Evolutionary conservation across 2,329 filamentous ascomycete genomes (phyloP), one percentile per base, ranked within the genome.

Genomic region (Colletotrichum tanaceti): DNA sequence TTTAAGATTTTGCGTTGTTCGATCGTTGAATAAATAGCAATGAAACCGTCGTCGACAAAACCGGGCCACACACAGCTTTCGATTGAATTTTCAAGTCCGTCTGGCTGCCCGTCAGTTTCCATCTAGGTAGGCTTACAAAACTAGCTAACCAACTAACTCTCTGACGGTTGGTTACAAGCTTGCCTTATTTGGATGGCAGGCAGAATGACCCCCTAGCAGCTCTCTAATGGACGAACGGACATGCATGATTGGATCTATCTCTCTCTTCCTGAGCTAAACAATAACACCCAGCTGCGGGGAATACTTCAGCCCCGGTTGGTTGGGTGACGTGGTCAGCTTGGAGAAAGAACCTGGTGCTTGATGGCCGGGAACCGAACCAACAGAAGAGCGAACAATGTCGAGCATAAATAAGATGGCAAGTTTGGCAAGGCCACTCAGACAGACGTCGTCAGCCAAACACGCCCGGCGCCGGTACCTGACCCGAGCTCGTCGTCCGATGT

Each of bases 401-500:
- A 35, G 32, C 32, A 9, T 38, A 16, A 52, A 9, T 38, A 16
- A 52, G 7, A n/a, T 20, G 41, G 43, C 20, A 53, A 20, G 46
- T 10, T 35, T 35, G 32, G n/a, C 49, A 35, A 20, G 39, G 43
- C 28, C 46, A 46, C 24, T 39, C 47, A 50, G 22, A 55, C 16
- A 32, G 32, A 46, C 20, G 2, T 20, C 32, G 4, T 39, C n/a
- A 38, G 16, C 20, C 44, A n/a, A 14, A 18, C 32, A 39, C 44
- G 35, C 32, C 20, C 35, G 22, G 35, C 46, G 16, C 58, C 46
- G 35, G 35, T 20, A 13, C 16, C 32, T 16, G 46, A 41, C 28
- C 32, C 16, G 22, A 41, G 18, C 24, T 46, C 24, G 9, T 59
- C 22, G 24, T 68, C 52, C 52, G 58, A 52, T n/a, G 32, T 43